Conservation (phyloP, 1,284 basidiomycete species). For the Melanopsichium pennsylvanicum region DNA sequence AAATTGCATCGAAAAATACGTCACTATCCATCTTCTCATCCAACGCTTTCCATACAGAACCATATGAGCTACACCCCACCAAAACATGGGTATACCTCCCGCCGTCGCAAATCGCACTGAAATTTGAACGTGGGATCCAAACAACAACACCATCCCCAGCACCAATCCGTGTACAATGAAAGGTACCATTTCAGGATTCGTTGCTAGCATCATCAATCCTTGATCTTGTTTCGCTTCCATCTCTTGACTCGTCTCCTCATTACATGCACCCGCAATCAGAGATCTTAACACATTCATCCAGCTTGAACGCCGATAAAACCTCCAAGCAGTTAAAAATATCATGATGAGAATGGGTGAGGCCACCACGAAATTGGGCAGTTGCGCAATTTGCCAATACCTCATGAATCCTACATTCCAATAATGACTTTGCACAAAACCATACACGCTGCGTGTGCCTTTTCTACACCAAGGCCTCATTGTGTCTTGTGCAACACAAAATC, state of each 20-base stretch:
- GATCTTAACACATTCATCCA: background rate
- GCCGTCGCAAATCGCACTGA: conserved; percentile 80
- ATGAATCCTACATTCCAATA: conserved; percentile 89
- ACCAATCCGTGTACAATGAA: conserved; percentile 76
- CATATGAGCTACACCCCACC: conserved; percentile 79
- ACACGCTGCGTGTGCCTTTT: conserved; percentile 74
- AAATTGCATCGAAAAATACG: conserved; percentile 81
- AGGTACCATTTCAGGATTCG: conserved; percentile 70
- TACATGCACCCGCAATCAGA: no score
- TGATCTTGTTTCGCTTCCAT: no score
- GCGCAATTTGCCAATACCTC: conserved; percentile 82
- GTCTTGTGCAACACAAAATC: conserved; percentile 72
- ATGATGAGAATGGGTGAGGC: conserved; percentile 73
- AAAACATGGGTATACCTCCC: conserved; percentile 75
- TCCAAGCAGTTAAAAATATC: conserved; percentile 22
- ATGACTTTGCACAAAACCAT: conserved; percentile 80
- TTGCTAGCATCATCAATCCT: background rate
- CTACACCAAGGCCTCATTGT: conserved; percentile 76
- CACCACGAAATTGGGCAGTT: conserved; percentile 87
- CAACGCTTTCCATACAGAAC: conserved; percentile 67
- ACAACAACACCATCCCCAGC: conserved; percentile 72
- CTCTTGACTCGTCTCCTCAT: no score
- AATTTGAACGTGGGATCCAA: conserved; percentile 89
- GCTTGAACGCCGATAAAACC: conserved; percentile 54
- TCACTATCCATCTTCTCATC: conserved; percentile 68